A percentile compares a stretch with the other conserved stretches of the same genome.
phyloP scores from a whole-genome alignment of 305 asterid species.

The Fraxinus platypoda region DNA sequence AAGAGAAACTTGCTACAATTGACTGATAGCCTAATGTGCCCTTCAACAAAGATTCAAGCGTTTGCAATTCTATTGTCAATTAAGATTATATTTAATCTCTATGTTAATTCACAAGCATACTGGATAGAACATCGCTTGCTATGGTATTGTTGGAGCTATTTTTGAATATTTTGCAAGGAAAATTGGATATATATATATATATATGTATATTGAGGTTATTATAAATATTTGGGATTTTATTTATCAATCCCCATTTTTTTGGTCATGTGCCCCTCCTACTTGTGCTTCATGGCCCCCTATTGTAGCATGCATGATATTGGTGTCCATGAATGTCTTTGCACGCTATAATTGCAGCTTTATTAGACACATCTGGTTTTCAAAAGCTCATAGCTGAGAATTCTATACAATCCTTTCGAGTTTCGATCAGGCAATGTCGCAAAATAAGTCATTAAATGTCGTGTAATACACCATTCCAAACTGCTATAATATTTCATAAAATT shows the following conservation, averaged over 20 bases:
- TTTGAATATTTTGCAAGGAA: neutral
- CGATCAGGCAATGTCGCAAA: neutral
- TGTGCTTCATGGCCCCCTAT: neutral
- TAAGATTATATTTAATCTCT: neutral
- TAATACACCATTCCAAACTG: neutral
- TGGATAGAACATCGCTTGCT: neutral
- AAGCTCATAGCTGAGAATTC: neutral
- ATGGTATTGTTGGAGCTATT: neutral
- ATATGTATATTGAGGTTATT: neutral
- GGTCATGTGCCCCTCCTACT: neutral
- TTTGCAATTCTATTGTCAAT: neutral
- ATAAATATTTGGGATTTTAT: neutral
- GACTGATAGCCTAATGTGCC: constrained; percentile 36
- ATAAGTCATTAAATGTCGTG: neutral
- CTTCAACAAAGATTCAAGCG: neutral
- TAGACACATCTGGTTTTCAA: neutral
- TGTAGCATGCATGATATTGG: neutral
- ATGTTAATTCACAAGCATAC: neutral
- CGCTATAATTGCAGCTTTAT: neutral
- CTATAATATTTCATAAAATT: neutral
- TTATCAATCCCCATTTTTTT: neutral
- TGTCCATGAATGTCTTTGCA: neutral
- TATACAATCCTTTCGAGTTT: neutral
- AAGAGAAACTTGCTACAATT: constrained; percentile 69
- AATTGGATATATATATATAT: neutral